Evolutionary conservation across 805 yeast genomes (phyloP).

Genomic region (Cyberlindnera veronae): DNA sequence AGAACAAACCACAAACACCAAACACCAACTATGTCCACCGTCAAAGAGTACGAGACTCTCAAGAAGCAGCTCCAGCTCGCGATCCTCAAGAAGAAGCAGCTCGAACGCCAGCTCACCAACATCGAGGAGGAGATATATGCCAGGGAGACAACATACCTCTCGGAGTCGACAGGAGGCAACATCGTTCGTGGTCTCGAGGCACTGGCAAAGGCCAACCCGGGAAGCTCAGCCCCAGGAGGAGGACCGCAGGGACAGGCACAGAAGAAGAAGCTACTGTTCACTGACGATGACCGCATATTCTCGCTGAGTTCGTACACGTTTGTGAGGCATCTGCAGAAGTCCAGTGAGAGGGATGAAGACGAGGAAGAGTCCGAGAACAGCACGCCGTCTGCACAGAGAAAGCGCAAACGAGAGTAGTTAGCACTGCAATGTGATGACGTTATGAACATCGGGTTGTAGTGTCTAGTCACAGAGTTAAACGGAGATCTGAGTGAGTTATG

Average conservation of each 20-base stretch:
- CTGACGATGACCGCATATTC: conserved; percentile 79
- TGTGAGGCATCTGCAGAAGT: conserved; percentile 56
- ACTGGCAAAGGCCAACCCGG: conserved; percentile 48
- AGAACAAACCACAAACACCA: not conserved
- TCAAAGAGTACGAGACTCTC: conserved; percentile 58
- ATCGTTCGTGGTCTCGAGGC: conserved; percentile 90
- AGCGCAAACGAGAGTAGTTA: conserved; percentile 18
- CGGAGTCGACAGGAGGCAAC: conserved; percentile 68
- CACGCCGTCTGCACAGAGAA: conserved; percentile 16
- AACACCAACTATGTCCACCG: conserved; percentile 11
- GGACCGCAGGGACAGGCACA: conserved; percentile 13
- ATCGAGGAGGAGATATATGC: conserved; percentile 79
- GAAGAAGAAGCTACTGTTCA: conserved; percentile 43
- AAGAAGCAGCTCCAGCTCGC: conserved; percentile 64
- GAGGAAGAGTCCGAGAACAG: conserved; percentile 26
- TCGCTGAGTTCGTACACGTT: conserved; percentile 71
- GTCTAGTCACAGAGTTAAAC: not conserved
- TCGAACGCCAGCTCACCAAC: conserved; percentile 59
- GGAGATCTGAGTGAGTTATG: not conserved
- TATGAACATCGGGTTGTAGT: not conserved
- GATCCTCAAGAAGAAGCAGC: conserved; percentile 53
- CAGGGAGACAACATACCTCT: conserved; percentile 73
- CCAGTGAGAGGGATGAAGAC: conserved; percentile 34
- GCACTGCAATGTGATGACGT: not conserved
- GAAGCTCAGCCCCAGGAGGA: conserved; percentile 8